Conservation (phyloP, 768 basidiomycete species). For the Neoboletus magnificus region DNA sequence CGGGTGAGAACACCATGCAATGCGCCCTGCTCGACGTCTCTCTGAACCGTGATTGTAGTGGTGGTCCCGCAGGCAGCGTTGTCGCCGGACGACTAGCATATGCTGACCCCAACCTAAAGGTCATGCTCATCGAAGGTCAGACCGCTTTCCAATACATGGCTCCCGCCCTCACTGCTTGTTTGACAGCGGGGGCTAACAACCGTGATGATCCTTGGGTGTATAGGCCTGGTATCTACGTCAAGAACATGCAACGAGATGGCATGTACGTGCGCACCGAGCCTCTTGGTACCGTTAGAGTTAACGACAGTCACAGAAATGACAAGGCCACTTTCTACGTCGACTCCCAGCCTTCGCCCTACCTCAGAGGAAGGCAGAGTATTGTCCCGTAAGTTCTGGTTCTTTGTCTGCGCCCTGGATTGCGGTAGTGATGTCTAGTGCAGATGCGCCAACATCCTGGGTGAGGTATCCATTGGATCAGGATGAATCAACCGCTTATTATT, state of each 20-base stretch:
- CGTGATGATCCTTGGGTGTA: constrained; percentile 76
- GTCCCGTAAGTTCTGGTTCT: constrained; percentile 51
- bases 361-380: constrained; percentile 63
- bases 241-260: constrained; percentile 69
- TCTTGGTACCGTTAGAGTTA: neutral
- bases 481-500: neutral
- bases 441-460: constrained; percentile 64
- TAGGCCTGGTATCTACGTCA: constrained; percentile 64
- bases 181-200: constrained; percentile 62
- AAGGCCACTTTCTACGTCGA: constrained; percentile 73
- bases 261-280: constrained; percentile 41
- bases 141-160: neutral
- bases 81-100: constrained; percentile 67
- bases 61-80: constrained; percentile 66
- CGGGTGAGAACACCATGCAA: constrained; percentile 36
- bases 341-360: constrained; percentile 50
- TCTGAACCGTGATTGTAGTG: constrained; percentile 30
- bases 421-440: constrained; percentile 29
- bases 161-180: neutral
- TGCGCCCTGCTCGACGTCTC: neutral
- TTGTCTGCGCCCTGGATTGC: neutral
- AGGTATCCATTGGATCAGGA: neutral
- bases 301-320: constrained; percentile 50
- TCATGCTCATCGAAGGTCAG: constrained; percentile 71
- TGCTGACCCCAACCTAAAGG: constrained; percentile 68